phyloP scores from a whole-genome alignment of 805 yeast species.

The Candida coquimbonensis region DNA sequence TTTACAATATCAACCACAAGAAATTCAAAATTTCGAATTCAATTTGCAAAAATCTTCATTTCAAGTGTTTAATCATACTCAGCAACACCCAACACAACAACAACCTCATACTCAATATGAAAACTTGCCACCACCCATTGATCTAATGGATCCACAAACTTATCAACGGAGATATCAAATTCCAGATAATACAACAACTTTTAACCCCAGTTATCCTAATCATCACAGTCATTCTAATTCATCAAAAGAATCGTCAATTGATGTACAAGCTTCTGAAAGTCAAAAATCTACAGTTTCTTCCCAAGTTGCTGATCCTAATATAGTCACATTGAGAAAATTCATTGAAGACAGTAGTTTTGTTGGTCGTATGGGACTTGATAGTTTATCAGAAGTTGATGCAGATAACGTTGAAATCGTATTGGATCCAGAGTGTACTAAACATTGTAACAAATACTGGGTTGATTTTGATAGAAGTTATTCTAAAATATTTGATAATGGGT shows the following conservation, averaged over 20 bases:
- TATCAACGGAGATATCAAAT: background rate
- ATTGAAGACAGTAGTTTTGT: background rate
- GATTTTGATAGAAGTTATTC: conserved; percentile 5
- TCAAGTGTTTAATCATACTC: background rate
- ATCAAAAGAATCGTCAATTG: background rate
- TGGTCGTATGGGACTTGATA: conserved; percentile 11
- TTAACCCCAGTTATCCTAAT: too few species aligned
- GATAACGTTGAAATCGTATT: conserved; percentile 19
- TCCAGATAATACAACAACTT: too few species aligned
- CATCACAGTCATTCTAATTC: background rate
- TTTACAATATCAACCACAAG: conserved; percentile 5
- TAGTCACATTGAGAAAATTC: background rate
- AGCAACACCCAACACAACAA: background rate
- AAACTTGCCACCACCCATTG: background rate
- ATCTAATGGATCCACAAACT: background rate
- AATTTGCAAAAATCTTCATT: conserved; percentile 12
- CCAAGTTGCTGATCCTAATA: background rate
- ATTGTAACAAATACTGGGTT: conserved; percentile 18
- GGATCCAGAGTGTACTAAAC: conserved; percentile 18
- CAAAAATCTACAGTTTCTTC: background rate
- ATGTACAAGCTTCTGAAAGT: background rate
- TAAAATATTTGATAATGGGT: conserved; percentile 10
- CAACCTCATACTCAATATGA: background rate
- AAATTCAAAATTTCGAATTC: conserved; percentile 15
- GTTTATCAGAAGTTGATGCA: conserved; percentile 12